Base-by-base conservation (phyloP, 305 asterid species). In the Fraxinus sp. region DNA sequence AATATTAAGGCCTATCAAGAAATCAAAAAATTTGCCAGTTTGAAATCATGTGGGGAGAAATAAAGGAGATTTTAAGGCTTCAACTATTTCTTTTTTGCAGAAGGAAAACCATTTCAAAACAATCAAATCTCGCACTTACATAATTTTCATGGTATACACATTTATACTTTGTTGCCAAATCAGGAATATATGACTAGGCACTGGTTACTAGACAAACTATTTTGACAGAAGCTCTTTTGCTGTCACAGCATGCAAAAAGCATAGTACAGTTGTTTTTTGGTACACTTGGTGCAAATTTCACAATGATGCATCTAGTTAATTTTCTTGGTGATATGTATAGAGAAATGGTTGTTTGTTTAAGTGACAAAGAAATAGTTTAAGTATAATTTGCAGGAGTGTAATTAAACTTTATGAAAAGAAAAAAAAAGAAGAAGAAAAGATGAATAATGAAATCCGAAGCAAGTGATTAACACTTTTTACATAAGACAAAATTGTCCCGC, bases 211-310 rank as follows among this genome's bases (percentile, higher is more conserved):
- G 13, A 20, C 72, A 62, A 62, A 62, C 32, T 62, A 62, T 22
- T 8, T 62, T 59, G 33, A 62, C 72, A 62, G 32, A 62, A 22
- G 72, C 72, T 20, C 33, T 62, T 9, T 62, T 62, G 72, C 11
- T 62, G 28, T 2, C 72, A 20, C 72, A 62, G 33, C 6, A 26
- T 43, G 28, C 18, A 52, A 22, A 24, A 78, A 28, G 37, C 62
- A 22, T 37, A 7, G 62, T 41, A 41, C 32, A 24, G 37, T 43
- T 18, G 79, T 52, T 22, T 64, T 62, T 13, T 24, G 32, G 32
- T 62, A 62, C 71, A 8, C 24, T 66, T 66, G 41, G 75, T 79
- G 36, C 76, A 7, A 73, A 43, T 8, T 79, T n/a, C 57, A 75
- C 37, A 55, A 20, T 14, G 55, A 75, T 37, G 76, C 77, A 46